Evolutionary conservation across 768 basidiomycete species (phyloP).

Genomic region (Pleurotus eryngii): DNA sequence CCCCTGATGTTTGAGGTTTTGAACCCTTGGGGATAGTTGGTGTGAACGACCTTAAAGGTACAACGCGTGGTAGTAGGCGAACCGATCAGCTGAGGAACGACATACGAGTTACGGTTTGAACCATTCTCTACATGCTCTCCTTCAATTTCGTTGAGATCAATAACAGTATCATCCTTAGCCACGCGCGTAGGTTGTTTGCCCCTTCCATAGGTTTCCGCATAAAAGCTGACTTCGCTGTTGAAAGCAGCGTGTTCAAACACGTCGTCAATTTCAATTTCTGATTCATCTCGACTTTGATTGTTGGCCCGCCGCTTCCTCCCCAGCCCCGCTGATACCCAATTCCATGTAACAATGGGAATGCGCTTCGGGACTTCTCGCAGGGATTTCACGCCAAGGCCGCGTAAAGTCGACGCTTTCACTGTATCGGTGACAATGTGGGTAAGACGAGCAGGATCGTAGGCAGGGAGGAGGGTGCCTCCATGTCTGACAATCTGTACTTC

Average conservation of each 20-base stretch:
- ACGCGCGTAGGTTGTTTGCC: constrained; percentile 33
- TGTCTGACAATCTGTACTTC: constrained; percentile 51
- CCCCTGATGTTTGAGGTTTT: background rate
- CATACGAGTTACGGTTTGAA: constrained; percentile 4
- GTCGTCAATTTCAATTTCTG: constrained; percentile 13
- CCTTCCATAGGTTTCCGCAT: constrained; percentile 24
- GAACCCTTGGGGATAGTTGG: background rate
- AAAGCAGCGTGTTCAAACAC: constrained; percentile 5
- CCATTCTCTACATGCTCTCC: background rate
- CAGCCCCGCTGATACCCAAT: constrained; percentile 50
- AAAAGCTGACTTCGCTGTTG: background rate
- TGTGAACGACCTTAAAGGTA: background rate
- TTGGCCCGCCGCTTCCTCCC: constrained; percentile 24
- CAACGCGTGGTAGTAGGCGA: constrained; percentile 7
- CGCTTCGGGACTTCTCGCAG: constrained; percentile 58
- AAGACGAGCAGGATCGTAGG: constrained; percentile 50
- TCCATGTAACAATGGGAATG: constrained; percentile 64
- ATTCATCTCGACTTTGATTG: constrained; percentile 19
- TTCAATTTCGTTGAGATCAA: too few species aligned
- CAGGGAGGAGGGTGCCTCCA: constrained; percentile 60
- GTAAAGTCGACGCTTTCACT: constrained; percentile 23
- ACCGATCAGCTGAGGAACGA: background rate
- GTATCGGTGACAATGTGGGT: constrained; percentile 69
- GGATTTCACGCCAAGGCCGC: constrained; percentile 35
- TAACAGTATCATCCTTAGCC: too few species aligned